Conservation (phyloP, 768 basidiomycete genomes). For the Phylloporus scabripes region DNA sequence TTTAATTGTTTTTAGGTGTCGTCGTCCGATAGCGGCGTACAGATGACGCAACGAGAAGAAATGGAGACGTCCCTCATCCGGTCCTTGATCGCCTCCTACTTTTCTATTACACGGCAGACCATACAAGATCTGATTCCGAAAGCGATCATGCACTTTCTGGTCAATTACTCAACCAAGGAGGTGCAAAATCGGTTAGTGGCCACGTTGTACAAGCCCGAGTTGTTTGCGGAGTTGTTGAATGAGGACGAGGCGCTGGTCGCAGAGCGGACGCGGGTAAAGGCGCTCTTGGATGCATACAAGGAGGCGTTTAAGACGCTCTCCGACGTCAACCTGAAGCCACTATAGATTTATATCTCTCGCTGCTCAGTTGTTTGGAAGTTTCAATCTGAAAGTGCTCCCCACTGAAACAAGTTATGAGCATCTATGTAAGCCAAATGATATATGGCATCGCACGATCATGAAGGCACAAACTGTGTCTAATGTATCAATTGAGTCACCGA, state of each 20-base stretch:
- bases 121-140: slow-evolving; percentile 97
- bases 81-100: slow-evolving; percentile 92
- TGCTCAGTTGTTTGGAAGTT: not conserved
- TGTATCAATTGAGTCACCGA: not conserved
- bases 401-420: not conserved
- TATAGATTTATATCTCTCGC: slow-evolving; percentile 21
- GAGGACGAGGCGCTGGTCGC: slow-evolving; percentile 95
- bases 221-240: slow-evolving; percentile 86
- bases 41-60: slow-evolving; percentile 80
- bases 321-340: slow-evolving; percentile 72
- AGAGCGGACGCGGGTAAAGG: slow-evolving; percentile 90
- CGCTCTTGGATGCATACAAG: slow-evolving; percentile 92
- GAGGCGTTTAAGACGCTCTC: slow-evolving; percentile 86
- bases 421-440: not conserved
- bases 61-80: slow-evolving; percentile 96
- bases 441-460: not conserved
- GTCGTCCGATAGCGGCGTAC: slow-evolving; percentile 52
- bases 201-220: slow-evolving; percentile 87
- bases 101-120: slow-evolving; percentile 91
- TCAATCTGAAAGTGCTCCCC: not conserved
- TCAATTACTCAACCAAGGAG: slow-evolving; percentile 93
- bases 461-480: not conserved
- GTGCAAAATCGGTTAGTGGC: slow-evolving; percentile 97
- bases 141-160: slow-evolving; percentile 96
- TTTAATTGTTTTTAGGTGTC: slow-evolving; percentile 38